Percentiles rank a stretch among this genome's conserved stretches.
Evolutionary conservation across 164 flowering plant species (phyloP).

Genomic region (Hamamelis virginiana): DNA sequence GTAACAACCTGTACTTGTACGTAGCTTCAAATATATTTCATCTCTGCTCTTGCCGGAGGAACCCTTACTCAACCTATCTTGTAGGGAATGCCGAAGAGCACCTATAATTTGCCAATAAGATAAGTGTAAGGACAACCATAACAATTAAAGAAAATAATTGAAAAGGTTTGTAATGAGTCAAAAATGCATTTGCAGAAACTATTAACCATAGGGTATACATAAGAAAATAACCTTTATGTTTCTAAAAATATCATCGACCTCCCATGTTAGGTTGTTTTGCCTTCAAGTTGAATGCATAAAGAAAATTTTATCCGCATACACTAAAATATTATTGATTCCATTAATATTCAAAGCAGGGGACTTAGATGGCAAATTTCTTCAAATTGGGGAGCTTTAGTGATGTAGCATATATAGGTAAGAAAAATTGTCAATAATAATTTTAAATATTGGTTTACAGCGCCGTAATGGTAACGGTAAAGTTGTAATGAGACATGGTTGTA

Average conservation of each 20-base stretch:
- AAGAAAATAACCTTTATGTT: not conserved
- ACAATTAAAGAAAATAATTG: not conserved
- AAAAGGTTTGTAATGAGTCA: not conserved
- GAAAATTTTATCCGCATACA: not conserved
- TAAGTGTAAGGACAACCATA: not conserved
- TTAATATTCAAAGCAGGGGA: too few relatives aligned
- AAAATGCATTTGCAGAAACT: not conserved
- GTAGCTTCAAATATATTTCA: conserved; percentile 86
- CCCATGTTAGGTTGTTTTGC: not conserved
- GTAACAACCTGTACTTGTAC: conserved; percentile 94
- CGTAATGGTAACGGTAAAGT: too few relatives aligned
- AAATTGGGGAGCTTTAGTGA: too few relatives aligned
- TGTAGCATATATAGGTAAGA: too few relatives aligned
- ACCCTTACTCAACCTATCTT: conserved; percentile 87
- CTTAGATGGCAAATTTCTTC: too few relatives aligned
- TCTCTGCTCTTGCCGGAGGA: conserved; percentile 76
- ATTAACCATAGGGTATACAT: too few relatives aligned
- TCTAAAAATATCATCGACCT: not conserved
- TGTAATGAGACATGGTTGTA: too few relatives aligned
- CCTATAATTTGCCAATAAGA: conserved; percentile 40
- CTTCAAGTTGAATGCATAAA: not conserved
- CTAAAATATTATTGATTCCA: not conserved
- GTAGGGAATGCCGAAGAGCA: conserved; percentile 94
- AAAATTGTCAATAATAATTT: too few relatives aligned
- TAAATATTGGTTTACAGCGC: too few relatives aligned